A percentile compares a stretch with the other conserved stretches of the same genome.
Evolutionary conservation across 2,329 filamentous ascomycete species (phyloP).

Genomic region (Aspergillus sp.): DNA sequence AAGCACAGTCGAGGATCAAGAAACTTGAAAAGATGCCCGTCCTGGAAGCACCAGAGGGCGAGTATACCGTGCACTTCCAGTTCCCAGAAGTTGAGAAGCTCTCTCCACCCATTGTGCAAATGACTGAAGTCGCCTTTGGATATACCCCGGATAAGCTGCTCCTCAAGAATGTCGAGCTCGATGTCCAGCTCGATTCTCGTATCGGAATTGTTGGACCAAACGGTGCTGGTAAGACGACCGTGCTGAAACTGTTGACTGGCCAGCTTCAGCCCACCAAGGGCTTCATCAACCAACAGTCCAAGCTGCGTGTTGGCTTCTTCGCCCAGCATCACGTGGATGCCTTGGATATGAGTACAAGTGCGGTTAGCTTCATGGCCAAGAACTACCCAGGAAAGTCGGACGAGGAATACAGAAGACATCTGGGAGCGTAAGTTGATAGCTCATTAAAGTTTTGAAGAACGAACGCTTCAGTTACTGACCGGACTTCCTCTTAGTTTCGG

Average conservation of each 20-base stretch:
- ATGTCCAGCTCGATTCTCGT: conserved; percentile 94
- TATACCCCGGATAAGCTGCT: conserved; percentile 73
- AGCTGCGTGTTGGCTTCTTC: conserved; percentile 90
- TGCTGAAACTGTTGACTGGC: conserved; percentile 93
- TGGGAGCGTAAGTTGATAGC: conserved; percentile 65
- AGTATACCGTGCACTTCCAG: conserved; percentile 93
- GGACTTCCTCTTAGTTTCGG: conserved; percentile 41
- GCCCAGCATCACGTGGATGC: conserved; percentile 98
- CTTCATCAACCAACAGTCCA: conserved; percentile 77
- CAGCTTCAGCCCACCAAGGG: conserved; percentile 69
- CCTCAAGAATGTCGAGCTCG: conserved; percentile 78
- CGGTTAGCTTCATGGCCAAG: conserved; percentile 94
- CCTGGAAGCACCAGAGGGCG: conserved; percentile 78
- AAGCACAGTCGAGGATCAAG: conserved; percentile 97
- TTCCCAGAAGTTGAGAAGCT: conserved; percentile 98
- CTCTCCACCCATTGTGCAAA: conserved; percentile 94
- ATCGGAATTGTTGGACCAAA: conserved; percentile 99
- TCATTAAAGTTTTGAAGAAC: background rate
- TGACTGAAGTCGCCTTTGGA: conserved; percentile 85
- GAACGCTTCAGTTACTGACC: conserved; percentile 2
- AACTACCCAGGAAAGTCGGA: conserved; percentile 83
- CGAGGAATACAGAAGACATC: conserved; percentile 91
- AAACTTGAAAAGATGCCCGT: conserved; percentile 96
- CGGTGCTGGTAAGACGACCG: conserved; percentile 95
- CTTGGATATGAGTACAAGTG: conserved; percentile 77